Evolutionary conservation across 2,329 filamentous ascomycete species (phyloP), one percentile per base, ranked within the genome.

Genomic region (Madurella mycetomatis): DNA sequence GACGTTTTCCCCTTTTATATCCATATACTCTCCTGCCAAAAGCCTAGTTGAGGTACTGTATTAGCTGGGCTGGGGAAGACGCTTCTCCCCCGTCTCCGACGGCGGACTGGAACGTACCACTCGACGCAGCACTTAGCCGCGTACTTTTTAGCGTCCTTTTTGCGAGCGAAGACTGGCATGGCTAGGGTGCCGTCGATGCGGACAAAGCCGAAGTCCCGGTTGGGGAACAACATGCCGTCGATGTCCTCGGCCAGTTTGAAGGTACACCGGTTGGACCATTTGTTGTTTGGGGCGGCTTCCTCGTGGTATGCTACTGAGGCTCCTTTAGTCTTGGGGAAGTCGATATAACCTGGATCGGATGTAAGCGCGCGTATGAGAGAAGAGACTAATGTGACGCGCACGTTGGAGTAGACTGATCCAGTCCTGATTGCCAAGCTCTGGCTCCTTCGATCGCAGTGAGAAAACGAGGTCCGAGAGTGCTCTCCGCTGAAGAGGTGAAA

Each of bases 91-190:
- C 7, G 9, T 37, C 13, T 15, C 9, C 9, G 34, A 15, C 13
- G 34, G 34, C 11, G 34, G 11, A 37, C 4, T 12, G 4, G 34
- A 11, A 37, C 34, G 13, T 11, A 37, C 34, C 72, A 79, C 8
- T 71, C 65, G 18, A 76, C 60, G 19, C 78, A 78, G 12, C 70
- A 72, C 60, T 73, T 74, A 18, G 80, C 78, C 0, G 80, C 79
- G 58, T 76, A 80, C 56, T 75, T 70, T 64, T 79, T 82, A 19
- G 81, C 79, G 37, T 75, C 75, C 70, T 79, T 82, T 60, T 82
- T 82, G 25, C 63, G 69, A 11, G 65, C 53, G 49, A 81, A 82
- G 0, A 62, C 54, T 0, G 73, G 73, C 32, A 62, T 54, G 2
- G 60, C 54, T 1, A 53, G 61, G 32, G 63, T 52, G 5, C 65